Evolutionary conservation across 495 filamentous ascomycete species (phyloP), one percentile per base, ranked within the genome.

Genomic region (Annulohypoxylon maeteangense): DNA sequence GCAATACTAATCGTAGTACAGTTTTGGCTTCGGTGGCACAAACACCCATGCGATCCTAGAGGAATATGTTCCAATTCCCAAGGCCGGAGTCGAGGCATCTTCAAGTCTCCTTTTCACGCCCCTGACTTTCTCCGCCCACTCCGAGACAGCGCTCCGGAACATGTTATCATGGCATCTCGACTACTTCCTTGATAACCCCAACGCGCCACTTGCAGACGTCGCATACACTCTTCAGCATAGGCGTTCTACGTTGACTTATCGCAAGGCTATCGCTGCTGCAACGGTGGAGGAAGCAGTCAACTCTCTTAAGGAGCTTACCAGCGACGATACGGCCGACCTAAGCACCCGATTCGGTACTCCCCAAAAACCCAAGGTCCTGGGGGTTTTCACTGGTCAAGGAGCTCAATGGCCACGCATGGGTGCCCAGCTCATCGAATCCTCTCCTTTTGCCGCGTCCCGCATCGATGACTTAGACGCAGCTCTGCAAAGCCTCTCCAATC

Each of bases 91-190:
- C 18, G 18, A 47, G 44, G 16, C 44, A 23, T 23, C 44, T 22
- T 12, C 44, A 7, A 47, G 44, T 18, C 3, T 47, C 18, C 16
- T 47, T 6, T 47, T 47, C 16, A 47, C 44, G 18, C 44, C 44
- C 8, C 44, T 47, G n/a, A 47, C 44, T 7, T 47, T 47, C n/a
- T 47, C 44, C 18, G 44, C 44, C 18, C 44, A 47, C 22, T 47
- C 44, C 18, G 44, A 47, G 44, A 47, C 44, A 23, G 44, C 44
- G 7, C 44, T 47, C 22, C 44, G 18, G 16, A 47, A 20, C 2
- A 50, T 50, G 47, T 23, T 50, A 5, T 50, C 47, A 22, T 50
- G 47, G 47, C 47, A 50, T 20, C 47, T 47, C 16, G 44, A 22
- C 18, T 47, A 47, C 44, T 18, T 47, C 44, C 14, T 16, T 7